Evolutionary conservation across 1,284 basidiomycete species (phyloP), one percentile per base, ranked within the genome.

Genomic region (Hypsizygus ulmarius): DNA sequence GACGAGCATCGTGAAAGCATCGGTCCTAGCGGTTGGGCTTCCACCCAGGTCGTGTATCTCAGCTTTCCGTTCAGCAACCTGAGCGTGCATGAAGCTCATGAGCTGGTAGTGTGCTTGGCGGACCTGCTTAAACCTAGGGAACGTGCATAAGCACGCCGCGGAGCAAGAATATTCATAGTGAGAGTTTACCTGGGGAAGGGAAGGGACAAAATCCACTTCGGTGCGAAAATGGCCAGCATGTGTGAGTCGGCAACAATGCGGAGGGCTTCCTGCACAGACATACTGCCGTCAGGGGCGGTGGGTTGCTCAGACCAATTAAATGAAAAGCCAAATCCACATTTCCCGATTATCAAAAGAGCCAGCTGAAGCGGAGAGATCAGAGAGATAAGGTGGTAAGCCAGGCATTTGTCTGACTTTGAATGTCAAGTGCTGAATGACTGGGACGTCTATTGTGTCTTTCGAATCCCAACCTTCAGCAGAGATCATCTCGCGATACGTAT

Each of bases 281-380:
- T 71, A 16, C 55, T 61, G 14, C 69, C 73, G 50, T 72, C 65
- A 1, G 61, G 52, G 9, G 60, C 58, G 39, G 48, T 61, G 0
- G 70, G 65, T 14, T 67, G 62, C 7, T 69, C 61, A 15, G 54
- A 50, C 79, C 79, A 81, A 29, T 63, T 64, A 46, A 76, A 75
- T 1, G 70, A 64, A 36, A 78, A 65, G 5, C 79, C 78, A 43
- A 79, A 79, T 1, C 74, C 77, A 50, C 75, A 79, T 39, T 65
- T 70, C 5, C 70, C 71, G 34, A 82, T 72, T 15, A 79, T 65
- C 25, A 77, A 62, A 8, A 81, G 63, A 0, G 76, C 71, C 11
- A 78, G 58, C 75, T 79, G 45, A 12, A 30, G n/a, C 10, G 16
- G 14, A 11, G 37, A 18, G 8, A 30, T 42, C 28, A 47, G 40